Conservation (phyloP, 2,329 filamentous ascomycete genomes). For the Nothopassalora personata region DNA sequence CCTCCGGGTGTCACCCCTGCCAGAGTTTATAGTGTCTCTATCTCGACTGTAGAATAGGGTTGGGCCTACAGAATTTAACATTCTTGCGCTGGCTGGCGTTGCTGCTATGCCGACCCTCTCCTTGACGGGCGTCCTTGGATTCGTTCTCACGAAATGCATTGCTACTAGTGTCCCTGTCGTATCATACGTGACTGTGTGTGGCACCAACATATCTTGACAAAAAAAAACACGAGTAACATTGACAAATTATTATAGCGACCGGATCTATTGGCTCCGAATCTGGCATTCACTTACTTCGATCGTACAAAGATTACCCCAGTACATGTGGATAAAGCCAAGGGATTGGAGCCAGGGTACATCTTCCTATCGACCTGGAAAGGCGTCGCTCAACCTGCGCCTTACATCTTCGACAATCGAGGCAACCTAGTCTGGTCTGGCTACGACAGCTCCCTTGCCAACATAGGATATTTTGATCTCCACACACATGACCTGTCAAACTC, state of each 20-base stretch:
- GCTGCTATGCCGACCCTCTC: background rate
- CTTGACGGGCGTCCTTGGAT: background rate
- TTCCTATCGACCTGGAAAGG: background rate
- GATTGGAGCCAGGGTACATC: background rate
- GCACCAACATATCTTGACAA: background rate
- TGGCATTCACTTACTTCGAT: background rate
- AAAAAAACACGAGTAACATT: background rate
- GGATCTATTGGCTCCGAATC: background rate
- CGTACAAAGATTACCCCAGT: background rate
- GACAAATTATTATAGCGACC: background rate
- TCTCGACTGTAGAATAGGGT: background rate
- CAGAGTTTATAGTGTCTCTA: background rate
- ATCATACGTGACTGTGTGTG: background rate
- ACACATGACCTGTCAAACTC: background rate
- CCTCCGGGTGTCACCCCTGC: background rate
- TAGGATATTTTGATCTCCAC: slow-evolving; percentile 6
- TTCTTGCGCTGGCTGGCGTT: background rate
- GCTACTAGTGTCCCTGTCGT: background rate
- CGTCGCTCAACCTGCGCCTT: background rate
- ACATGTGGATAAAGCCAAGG: background rate
- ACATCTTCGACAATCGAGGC: background rate
- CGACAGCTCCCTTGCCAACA: background rate
- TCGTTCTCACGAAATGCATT: background rate
- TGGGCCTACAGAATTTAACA: background rate
- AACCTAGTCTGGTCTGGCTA: slow-evolving; percentile 6